Evolutionary conservation across 176 grass and related monocot species (phyloP), one percentile per base, ranked within the genome.

Genomic region (Poa annua): DNA sequence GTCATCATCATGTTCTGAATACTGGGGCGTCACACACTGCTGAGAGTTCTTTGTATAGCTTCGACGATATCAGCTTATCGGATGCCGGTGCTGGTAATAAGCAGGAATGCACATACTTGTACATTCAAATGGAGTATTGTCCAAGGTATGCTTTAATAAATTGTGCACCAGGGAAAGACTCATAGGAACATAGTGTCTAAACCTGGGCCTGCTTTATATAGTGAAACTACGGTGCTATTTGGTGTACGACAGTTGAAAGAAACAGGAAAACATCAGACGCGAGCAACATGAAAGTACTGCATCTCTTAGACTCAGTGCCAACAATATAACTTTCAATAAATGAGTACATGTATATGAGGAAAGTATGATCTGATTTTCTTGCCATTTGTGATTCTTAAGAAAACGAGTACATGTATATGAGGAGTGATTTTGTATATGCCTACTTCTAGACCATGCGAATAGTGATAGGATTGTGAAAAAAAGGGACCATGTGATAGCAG

Each of bases 61-160:
- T 86, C 21, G 72, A 86, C 0, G 92, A 90, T 69, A 79, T 89
- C 79, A 98, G 71, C 69, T 86, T 83, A 74, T 88, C 86, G 44
- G 86, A 95, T 90, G 84, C 70, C 54, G 78, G 84, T 88, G 91
- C 65, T 88, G 89, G 76, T 66, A 84, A 89, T 84, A 92, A 80
- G 85, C 82, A 88, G 84, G 91, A 95, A 95, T 93, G 71, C 35
- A 98, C 92, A 52, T 95, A 95, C 85, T 82, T 98, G 86, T 98
- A 98, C 69, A 98, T 98, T 71, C 96, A 98, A 93, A 98, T 98
- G 96, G 96, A 98, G 69, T 98, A 95, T 88, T 98, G 96, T 59
- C 96, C 92, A 61, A 89, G 92, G 92, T 98, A 51, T 0, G 75
- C 79, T 83, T 68, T 29, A 26, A 48, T 67, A 39, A 42, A 74